Base-by-base conservation (phyloP, 495 filamentous ascomycete genomes). In the Neohortaea acidophila region DNA sequence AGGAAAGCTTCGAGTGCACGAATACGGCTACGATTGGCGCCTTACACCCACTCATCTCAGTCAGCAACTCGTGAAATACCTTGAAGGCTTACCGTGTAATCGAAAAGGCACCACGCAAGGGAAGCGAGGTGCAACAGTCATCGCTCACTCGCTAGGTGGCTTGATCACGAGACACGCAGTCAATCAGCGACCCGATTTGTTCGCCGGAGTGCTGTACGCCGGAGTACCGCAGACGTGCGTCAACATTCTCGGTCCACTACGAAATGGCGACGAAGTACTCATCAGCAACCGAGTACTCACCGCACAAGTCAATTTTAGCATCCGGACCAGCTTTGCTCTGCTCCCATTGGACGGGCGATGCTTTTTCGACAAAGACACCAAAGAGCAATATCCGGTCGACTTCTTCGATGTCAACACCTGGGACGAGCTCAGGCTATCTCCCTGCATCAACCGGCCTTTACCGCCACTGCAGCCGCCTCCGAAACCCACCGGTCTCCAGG, bases 21-120 rank as follows among this genome's bases (percentile, higher is more conserved):
- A 94, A 45, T 97, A 89, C 49, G 85, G 89, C 21, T 97, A 93
- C 52, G 87, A 97, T 56, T 97, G 87, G 87, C 72, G 89, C 21
- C 61, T 97, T 38, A 84, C 80, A 43, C 89, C 89, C 1, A 70
- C 81, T 49, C 59, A 87, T 1, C 68, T 91, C 2, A 83, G 79
- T 0, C 61, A 65, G 8, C 69, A 69, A 34, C 59, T 97, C 4
- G 69, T 78, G 20, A 53, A 64, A 21, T 94, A 79, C 44, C 62
- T 97, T 11, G 73, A 82, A 54, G 63, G 58, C 4, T 61, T 97
- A 2, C 81, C 74, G 1, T 86, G 74, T 28, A 94, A 94, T 56
- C 57, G 67, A 18, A 61, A 68, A 1, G 60, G 53, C 11, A 52
- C 61, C 0, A 58, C 66, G 0, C 40, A 35, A 0, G 61, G 69